A percentile compares a stretch with the other conserved stretches of the same genome.
phyloP scores from a whole-genome alignment of 1,284 basidiomycete genomes.

The Sphaerobolus stellatus region DNA sequence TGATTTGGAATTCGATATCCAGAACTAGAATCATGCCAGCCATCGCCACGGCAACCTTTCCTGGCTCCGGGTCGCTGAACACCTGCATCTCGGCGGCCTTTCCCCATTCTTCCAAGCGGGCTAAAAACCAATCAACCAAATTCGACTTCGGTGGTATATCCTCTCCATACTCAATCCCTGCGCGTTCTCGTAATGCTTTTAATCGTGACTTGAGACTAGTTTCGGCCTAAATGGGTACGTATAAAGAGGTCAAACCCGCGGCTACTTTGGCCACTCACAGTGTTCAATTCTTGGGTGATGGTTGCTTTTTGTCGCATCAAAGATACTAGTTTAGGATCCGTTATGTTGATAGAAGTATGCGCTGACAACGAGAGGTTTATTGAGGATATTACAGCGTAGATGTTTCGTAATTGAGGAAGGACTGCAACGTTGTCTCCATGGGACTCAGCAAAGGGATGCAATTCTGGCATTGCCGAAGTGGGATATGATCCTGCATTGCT shows the following conservation, averaged over 20 bases:
- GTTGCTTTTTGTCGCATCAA: constrained; percentile 61
- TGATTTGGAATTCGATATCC: constrained; percentile 62
- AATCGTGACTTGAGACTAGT: constrained; percentile 48
- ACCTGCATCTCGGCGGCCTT: constrained; percentile 66
- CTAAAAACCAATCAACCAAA: constrained; percentile 17
- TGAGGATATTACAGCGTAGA: constrained; percentile 3
- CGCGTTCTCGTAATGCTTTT: constrained; percentile 43
- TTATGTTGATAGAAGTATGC: constrained; percentile 48
- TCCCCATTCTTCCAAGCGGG: constrained; percentile 44
- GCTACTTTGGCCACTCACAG: constrained; percentile 40
- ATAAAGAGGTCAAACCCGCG: constrained; percentile 18
- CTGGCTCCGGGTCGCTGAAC: constrained; percentile 57
- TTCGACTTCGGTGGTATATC: constrained; percentile 16
- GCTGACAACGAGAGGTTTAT: constrained; percentile 8
- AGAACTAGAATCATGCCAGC: constrained; percentile 76
- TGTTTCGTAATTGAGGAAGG: constrained; percentile 9
- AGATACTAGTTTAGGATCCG: constrained; percentile 65
- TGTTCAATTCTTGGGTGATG: constrained; percentile 48
- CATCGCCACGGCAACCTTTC: constrained; percentile 56
- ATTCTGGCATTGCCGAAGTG: constrained; percentile 1
- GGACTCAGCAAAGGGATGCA: constrained; percentile 9
- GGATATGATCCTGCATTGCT: neutral
- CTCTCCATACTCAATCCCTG: constrained; percentile 26
- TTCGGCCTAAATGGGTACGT: constrained; percentile 42
- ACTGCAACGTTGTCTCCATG: constrained; percentile 2